phyloP scores from a whole-genome alignment of 202 grass and related monocot genomes.

The Alloteropsis angusta region DNA sequence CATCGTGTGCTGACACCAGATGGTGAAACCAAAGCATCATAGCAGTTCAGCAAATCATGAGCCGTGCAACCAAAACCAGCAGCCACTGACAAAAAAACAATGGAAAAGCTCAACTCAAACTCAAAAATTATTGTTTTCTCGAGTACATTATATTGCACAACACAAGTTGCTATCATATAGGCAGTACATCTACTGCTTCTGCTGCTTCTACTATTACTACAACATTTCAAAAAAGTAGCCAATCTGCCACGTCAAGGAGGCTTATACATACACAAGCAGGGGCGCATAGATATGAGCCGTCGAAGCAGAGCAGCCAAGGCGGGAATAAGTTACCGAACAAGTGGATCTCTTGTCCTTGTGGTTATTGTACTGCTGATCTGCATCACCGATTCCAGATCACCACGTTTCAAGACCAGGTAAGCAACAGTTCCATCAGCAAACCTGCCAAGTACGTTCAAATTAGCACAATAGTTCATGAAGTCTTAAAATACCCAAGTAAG shows the following conservation, averaged over 20 bases:
- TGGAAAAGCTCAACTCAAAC: background rate
- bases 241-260: background rate
- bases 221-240: background rate
- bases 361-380: constrained; percentile 8
- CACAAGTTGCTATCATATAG: constrained; percentile 1
- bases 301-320: background rate
- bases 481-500: background rate
- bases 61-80: background rate
- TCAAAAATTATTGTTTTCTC: background rate
- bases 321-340: background rate
- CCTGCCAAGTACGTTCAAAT: constrained; percentile 1
- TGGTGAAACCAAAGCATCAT: background rate
- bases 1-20: background rate
- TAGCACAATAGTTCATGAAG: background rate
- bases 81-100: background rate
- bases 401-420: background rate
- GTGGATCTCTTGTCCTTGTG: background rate
- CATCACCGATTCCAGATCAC: background rate
- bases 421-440: background rate
- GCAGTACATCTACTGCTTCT: background rate
- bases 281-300: constrained; percentile 12
- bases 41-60: background rate
- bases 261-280: constrained; percentile 1
- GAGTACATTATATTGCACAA: background rate
- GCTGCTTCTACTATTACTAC: background rate